A percentile compares a stretch with the other conserved stretches of the same genome.
Evolutionary conservation across 2,329 filamentous ascomycete genomes (phyloP).

Genomic region (Penicillium vulpinum): DNA sequence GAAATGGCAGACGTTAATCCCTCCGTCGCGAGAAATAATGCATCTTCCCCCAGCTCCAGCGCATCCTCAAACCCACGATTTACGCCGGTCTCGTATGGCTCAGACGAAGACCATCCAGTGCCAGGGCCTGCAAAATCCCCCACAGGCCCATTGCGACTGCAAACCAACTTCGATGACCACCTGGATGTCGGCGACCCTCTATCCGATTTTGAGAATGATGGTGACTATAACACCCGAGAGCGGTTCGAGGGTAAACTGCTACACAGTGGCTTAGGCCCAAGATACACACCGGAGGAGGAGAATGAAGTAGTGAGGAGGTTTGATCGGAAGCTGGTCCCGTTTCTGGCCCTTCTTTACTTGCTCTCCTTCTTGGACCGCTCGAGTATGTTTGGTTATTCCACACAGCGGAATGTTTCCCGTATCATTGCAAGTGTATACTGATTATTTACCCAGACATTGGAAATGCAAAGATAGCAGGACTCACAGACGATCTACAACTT

Average conservation of each 20-base stretch:
- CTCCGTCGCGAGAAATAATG: conserved; percentile 28
- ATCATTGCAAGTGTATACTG: conserved; percentile 8
- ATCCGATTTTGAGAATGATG: conserved; percentile 27
- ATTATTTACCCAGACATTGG: conserved; percentile 51
- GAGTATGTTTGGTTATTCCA: conserved; percentile 56
- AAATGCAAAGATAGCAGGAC: conserved; percentile 63
- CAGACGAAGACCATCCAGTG: conserved; percentile 25
- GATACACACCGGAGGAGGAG: conserved; percentile 66
- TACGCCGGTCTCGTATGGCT: conserved; percentile 38
- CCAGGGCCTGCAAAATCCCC: conserved; percentile 18
- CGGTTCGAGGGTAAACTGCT: conserved; percentile 20
- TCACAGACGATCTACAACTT: conserved; percentile 56
- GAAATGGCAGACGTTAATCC: conserved; percentile 29
- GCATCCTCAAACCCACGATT: conserved; percentile 31
- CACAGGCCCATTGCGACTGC: conserved; percentile 29
- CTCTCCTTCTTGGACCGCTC: conserved; percentile 83
- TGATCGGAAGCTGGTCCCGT: conserved; percentile 74
- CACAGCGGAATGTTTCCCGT: neutral
- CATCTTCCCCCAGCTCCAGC: conserved; percentile 27
- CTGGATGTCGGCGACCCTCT: conserved; percentile 18
- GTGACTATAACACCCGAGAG: conserved; percentile 31
- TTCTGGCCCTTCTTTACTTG: conserved; percentile 80
- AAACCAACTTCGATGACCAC: conserved; percentile 35
- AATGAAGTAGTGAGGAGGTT: conserved; percentile 69
- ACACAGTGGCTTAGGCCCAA: conserved; percentile 26